Conservation (phyloP, 345 rosid species). For the Brassica carinata region DNA sequence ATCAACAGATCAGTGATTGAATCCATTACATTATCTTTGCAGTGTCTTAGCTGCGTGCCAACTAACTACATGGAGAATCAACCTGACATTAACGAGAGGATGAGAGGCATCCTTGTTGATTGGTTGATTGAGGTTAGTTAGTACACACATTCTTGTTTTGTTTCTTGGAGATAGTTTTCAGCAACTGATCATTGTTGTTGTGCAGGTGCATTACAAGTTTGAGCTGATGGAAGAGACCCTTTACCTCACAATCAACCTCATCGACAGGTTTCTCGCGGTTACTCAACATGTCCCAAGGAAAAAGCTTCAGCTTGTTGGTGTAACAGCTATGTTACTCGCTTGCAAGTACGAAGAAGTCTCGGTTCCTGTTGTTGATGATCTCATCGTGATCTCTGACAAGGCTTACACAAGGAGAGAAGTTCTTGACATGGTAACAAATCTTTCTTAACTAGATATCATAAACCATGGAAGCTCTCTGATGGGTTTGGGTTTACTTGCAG, state of each 20-base stretch:
- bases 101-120: conserved; percentile 93
- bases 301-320: conserved; percentile 95
- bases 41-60: conserved; percentile 61
- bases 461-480: neutral
- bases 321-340: conserved; percentile 93
- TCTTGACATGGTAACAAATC: conserved; percentile 74
- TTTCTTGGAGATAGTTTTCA: neutral
- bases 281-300: conserved; percentile 60
- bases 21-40: conserved; percentile 27
- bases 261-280: conserved; percentile 80
- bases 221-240: conserved; percentile 96
- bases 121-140: conserved; percentile 83
- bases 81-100: conserved; percentile 74
- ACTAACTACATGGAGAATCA: conserved; percentile 77
- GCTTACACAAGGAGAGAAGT: conserved; percentile 88
- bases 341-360: conserved; percentile 98
- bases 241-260: conserved; percentile 86
- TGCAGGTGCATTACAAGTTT: conserved; percentile 98
- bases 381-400: conserved; percentile 82
- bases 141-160: neutral
- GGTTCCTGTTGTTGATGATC: conserved; percentile 95
- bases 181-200: neutral
- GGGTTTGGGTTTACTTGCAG: conserved; percentile 45
- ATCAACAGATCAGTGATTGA: neutral
- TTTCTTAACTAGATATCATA: neutral